Base-by-base conservation (phyloP, 345 rosid genomes). In the Durio zibethinus region DNA sequence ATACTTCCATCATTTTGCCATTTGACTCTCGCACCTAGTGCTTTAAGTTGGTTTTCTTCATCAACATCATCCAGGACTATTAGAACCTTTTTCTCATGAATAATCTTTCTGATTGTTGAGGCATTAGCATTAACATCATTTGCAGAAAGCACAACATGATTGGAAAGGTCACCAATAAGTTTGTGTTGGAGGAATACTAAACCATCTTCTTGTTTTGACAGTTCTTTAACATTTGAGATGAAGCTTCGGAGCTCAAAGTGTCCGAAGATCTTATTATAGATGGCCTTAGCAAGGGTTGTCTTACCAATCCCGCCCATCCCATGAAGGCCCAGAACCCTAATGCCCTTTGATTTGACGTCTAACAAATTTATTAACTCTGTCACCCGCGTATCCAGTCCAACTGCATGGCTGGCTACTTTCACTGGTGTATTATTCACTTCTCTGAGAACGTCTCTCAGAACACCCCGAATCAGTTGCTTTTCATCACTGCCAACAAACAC, bases 41-140 rank as follows among this genome's bases (percentile, higher is more conserved):
- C 92, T 25, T 83, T 0, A 25, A 92, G 59, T 62, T 92, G 92
- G 42, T 42, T 72, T 42, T 56, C 4, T 10, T 85, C 33, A 61
- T 86, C 86, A 52, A 92, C 89, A 78, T 94, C 93, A 69, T 94
- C 95, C 5, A 92, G 81, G 67, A 92, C 90, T 21, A 82, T 77
- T 31, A 89, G 72, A 73, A 88, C 85, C 53, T 65, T 81, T 63
- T 73, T 79, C 16, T 81, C 90, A 3, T 0, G 20, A 48, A 81
- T 59, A 23, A 23, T 21, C 48, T 33, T 33, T 75, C 61, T 85
- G 45, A 92, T 84, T 61, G 4, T 31, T 14, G 54, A 48, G 23
- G 70, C 56, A 62, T 75, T 75, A 10, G 16, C 71, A 75, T 62
- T 5, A 1, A 45, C 43, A 10, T 61, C 42, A 20, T 31, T 33